Base-by-base conservation (phyloP, 129 eudicot genomes). In the Heracleum sosnowskyi region DNA sequence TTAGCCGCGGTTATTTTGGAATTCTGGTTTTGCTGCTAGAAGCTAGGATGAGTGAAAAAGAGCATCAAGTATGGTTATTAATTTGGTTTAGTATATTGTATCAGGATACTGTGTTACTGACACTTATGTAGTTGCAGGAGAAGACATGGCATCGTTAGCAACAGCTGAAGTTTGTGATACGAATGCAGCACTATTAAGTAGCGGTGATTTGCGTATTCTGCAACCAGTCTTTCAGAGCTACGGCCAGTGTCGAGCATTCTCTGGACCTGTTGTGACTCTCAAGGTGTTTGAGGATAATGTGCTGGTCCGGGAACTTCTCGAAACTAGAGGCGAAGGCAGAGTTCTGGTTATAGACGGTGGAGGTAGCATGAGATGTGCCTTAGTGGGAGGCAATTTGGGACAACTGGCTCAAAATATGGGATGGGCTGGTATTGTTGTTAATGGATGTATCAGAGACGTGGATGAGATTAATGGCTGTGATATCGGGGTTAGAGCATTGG, bases 341-440 rank as follows among this genome's bases (percentile, higher is more conserved):
- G 86, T 88, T 13, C 79, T 88, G 18, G 89, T 88, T 7, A 75
- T 88, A 26, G 92, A 88, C 7, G 92, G 92, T 5, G 92, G 87
- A 39, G 89, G 89, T 2, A 88, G 89, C 84, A 78, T 72, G 81
- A 81, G 92, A 69, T 88, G 92, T 77, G 92, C 92, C 31, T 55
- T 88, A 69, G 70, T 88, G 1, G 92, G 92, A 33, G 92, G 92
- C 17, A 88, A 83, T 41, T 45, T 85, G 79, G 92, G 84, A 16
- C 92, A 86, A 31, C 37, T 88, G 55, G 92, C 92, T 46, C 89
- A 88, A 7, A 84, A 85, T 7, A 88, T 75, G 77, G 92, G 89
- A 3, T 88, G 92, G 92, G 85, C 87, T 18, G 92, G 92, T 28
- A 72, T 88, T 45, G 89, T 88, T 3, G 89, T 88, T 13, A 83